These are phyloP conservation scores for Fomitopsis betulina DNA, from an alignment of 1,284 basidiomycete genomes.

Conservation along the genomic window DNA sequence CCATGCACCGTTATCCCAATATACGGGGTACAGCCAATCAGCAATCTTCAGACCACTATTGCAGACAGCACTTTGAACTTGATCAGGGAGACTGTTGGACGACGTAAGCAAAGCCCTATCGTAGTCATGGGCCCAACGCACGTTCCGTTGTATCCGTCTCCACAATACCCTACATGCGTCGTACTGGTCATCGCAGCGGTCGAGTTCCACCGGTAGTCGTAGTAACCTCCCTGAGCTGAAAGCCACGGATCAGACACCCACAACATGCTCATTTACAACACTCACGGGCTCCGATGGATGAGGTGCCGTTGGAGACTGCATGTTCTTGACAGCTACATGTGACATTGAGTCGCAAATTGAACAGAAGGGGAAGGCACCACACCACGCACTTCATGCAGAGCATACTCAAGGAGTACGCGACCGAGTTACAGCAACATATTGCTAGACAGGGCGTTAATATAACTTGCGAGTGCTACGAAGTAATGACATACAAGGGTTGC, in stretches of 20 bases:
- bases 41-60: conserved; percentile 16
- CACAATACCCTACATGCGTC: not conserved
- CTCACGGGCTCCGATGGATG: not conserved
- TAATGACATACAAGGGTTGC: conserved; percentile 12
- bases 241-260: not conserved
- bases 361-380: not conserved
- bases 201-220: not conserved
- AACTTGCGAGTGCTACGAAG: not conserved
- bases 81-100: conserved; percentile 7
- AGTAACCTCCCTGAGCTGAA: not conserved
- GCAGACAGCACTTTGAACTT: conserved; percentile 17
- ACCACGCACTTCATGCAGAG: conserved; percentile 18
- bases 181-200: not conserved
- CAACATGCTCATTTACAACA: not conserved
- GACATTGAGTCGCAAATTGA: not conserved
- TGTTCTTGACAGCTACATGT: conserved; percentile 14
- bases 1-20: conserved; percentile 14
- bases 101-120: not conserved
- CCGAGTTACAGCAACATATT: conserved; percentile 16
- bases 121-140: not conserved
- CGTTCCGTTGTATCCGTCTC: conserved; percentile 10
- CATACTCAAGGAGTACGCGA: conserved; percentile 19
- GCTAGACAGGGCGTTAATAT: not conserved
- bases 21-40: conserved; percentile 12
- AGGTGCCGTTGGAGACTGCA: not conserved